phyloP scores from a whole-genome alignment of 2,329 filamentous ascomycete genomes.

The Arthrobotrys pseudoclavata region DNA sequence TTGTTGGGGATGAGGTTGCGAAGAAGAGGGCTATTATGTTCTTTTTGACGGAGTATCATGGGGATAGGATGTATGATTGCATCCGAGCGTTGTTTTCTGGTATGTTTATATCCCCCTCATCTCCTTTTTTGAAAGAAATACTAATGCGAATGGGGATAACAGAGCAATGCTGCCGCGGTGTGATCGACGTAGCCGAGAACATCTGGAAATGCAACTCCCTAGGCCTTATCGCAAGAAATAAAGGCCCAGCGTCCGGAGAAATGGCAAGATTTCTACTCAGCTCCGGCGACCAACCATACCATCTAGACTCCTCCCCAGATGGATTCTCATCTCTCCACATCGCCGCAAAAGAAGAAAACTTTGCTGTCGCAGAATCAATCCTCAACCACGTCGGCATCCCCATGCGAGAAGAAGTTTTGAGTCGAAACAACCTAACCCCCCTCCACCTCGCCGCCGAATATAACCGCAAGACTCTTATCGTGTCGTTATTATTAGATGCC shows the following conservation, averaged over 20 bases:
- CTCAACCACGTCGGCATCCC: constrained; percentile 55
- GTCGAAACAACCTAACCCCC: constrained; percentile 45
- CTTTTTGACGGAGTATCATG: constrained; percentile 56
- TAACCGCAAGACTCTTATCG: constrained; percentile 57
- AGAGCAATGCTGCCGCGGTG: constrained; percentile 53
- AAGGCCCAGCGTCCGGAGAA: constrained; percentile 48
- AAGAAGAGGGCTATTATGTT: constrained; percentile 59
- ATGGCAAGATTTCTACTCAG: constrained; percentile 56
- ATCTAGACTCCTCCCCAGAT: constrained; percentile 43
- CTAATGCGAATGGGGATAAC: background rate
- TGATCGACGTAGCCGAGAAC: constrained; percentile 54
- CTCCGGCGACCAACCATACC: constrained; percentile 48
- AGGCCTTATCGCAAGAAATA: constrained; percentile 52
- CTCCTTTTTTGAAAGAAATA: background rate
- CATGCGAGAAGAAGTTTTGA: constrained; percentile 45
- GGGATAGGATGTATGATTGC: constrained; percentile 57
- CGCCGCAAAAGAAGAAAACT: constrained; percentile 55
- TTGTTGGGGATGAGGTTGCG: constrained; percentile 54
- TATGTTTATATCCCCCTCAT: constrained; percentile 20
- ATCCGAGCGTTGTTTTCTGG: constrained; percentile 51
- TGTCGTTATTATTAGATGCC: constrained; percentile 46
- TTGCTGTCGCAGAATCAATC: constrained; percentile 50
- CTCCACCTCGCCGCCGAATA: constrained; percentile 54
- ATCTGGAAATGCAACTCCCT: constrained; percentile 48
- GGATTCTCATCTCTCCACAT: constrained; percentile 49